phyloP scores from a whole-genome alignment of 257 asterid genomes.

The Solanum chiquidenum region DNA sequence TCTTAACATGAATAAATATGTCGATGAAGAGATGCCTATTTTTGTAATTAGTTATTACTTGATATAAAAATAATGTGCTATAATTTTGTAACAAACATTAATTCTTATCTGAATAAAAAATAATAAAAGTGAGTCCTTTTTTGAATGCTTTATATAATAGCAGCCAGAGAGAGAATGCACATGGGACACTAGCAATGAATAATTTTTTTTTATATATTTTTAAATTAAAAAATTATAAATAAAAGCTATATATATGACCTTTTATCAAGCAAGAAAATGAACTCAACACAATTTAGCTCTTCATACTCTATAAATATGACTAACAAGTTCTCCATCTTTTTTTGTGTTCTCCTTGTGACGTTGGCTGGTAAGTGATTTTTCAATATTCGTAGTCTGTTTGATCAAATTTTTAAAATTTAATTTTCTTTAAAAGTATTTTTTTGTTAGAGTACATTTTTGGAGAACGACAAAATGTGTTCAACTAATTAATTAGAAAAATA shows the following conservation, averaged over 20 bases:
- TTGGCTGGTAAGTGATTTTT: neutral
- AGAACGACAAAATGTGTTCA: neutral
- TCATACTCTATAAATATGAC: neutral
- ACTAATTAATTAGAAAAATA: neutral
- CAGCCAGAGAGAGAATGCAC: neutral
- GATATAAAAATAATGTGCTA: no score
- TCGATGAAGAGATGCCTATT: no score
- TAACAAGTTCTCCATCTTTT: neutral
- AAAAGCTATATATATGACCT: neutral
- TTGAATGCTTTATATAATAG: neutral
- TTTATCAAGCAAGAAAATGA: neutral
- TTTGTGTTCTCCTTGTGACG: neutral
- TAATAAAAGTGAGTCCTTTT: neutral
- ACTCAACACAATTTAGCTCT: neutral
- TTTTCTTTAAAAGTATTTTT: rapidly evolving
- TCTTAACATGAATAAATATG: no score
- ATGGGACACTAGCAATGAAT: neutral
- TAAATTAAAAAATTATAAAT: neutral
- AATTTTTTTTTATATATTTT: neutral
- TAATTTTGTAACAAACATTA: no score
- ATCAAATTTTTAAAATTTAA: neutral
- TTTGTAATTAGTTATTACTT: no score
- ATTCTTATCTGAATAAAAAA: no score
- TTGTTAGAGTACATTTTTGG: neutral
- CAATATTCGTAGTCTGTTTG: neutral